A percentile compares a stretch with the other conserved stretches of the same genome.
Conservation (phyloP, 2,329 filamentous ascomycete species). For the Sphaerulina musiva region DNA sequence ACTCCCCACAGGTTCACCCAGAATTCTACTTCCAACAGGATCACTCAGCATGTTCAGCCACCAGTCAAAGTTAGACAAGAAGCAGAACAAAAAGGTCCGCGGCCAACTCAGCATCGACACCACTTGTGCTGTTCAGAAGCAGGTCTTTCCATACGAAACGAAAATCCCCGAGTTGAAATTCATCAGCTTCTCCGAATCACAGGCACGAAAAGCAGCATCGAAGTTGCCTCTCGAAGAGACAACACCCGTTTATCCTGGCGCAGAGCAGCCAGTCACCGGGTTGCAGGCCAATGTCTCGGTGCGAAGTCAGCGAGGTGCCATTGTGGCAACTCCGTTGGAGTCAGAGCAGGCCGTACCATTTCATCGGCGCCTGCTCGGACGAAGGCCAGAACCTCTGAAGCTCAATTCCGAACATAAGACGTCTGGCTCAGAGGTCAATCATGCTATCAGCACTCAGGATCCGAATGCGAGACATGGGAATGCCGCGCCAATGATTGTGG, state of each 20-base stretch:
- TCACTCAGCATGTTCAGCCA: constrained; percentile 6
- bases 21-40: not conserved
- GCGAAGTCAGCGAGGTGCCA: constrained; percentile 4
- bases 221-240: constrained; percentile 28
- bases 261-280: constrained; percentile 8
- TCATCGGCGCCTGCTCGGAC: not conserved
- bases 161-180: constrained; percentile 25
- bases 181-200: constrained; percentile 22
- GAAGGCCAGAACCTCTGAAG: constrained; percentile 22
- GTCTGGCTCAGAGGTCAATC: constrained; percentile 23
- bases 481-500: constrained; percentile 46
- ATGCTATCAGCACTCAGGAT: not conserved
- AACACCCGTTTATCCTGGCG: constrained; percentile 12
- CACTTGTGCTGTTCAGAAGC: constrained; percentile 51
- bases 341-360: not conserved
- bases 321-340: not conserved
- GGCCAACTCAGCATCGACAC: constrained; percentile 51
- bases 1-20: not conserved
- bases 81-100: constrained; percentile 9
- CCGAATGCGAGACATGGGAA: not conserved
- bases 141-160: constrained; percentile 37
- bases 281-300: constrained; percentile 3
- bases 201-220: constrained; percentile 16
- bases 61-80: constrained; percentile 2
- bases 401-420: constrained; percentile 17